These are phyloP conservation scores for Polygonum maritimum DNA, from an alignment of 148 eudicot species.

Conservation along the genomic window DNA sequence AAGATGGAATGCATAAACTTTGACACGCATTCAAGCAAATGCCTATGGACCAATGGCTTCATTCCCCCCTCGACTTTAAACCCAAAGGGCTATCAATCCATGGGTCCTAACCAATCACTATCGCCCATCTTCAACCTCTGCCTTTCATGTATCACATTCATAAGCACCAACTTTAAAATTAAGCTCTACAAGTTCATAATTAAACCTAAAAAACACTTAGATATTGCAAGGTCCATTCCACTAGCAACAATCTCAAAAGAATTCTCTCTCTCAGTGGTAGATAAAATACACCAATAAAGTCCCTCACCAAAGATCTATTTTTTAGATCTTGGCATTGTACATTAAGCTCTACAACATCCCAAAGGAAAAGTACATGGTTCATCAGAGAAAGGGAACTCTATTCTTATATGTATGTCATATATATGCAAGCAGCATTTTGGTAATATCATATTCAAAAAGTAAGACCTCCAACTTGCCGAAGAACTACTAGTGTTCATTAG, in stretches of 20 bases:
- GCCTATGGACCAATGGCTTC: constrained; percentile 4
- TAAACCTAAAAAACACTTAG: background rate
- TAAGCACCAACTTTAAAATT: background rate
- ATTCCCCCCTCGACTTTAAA: background rate
- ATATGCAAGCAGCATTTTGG: constrained; percentile 44
- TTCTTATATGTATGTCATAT: constrained; percentile 37
- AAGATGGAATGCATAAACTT: background rate
- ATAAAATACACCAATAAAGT: constrained; percentile 38
- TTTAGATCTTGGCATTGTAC: constrained; percentile 23
- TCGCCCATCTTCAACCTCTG: background rate
- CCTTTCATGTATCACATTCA: background rate
- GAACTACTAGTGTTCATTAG: constrained; percentile 23
- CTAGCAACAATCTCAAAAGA: constrained; percentile 33
- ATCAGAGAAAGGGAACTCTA: constrained; percentile 42
- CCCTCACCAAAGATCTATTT: constrained; percentile 34
- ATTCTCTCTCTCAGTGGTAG: constrained; percentile 35
- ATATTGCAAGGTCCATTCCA: constrained; percentile 39
- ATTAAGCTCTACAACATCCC: constrained; percentile 34
- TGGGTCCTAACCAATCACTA: background rate
- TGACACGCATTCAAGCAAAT: constrained; percentile 1
- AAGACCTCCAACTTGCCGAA: constrained; percentile 27
- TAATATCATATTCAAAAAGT: constrained; percentile 34
- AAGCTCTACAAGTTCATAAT: too few species aligned
- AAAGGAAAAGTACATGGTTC: constrained; percentile 25
- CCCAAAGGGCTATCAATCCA: background rate